A percentile compares a stretch with the other conserved stretches of the same genome.
phyloP scores from a whole-genome alignment of 2,329 filamentous ascomycete genomes.

The Cadophora sp. region DNA sequence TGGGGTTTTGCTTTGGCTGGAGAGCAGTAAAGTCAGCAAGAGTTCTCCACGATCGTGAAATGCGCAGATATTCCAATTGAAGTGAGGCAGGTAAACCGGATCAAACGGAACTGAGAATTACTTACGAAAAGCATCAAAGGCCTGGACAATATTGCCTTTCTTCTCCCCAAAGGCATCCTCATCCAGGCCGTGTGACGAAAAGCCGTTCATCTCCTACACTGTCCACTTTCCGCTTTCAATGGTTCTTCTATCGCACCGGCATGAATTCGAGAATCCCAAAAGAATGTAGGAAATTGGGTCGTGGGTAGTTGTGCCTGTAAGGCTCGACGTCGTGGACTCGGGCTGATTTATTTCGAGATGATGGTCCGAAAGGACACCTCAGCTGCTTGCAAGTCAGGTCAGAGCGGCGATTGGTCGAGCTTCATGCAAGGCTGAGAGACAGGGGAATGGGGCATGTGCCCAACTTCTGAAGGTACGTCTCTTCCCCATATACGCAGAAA shows the following conservation, averaged over 20 bases:
- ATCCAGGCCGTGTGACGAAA: slow-evolving; percentile 71
- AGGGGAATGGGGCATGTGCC: not conserved
- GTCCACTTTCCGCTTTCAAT: slow-evolving; percentile 13
- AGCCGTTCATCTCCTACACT: slow-evolving; percentile 70
- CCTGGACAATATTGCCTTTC: slow-evolving; percentile 72
- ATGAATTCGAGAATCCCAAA: slow-evolving; percentile 25
- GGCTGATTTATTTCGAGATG: slow-evolving; percentile 23
- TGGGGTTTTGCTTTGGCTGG: slow-evolving; percentile 94
- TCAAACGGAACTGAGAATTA: slow-evolving; percentile 36
- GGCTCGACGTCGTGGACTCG: slow-evolving; percentile 26
- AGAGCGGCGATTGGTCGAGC: slow-evolving; percentile 19
- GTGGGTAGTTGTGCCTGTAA: slow-evolving; percentile 27
- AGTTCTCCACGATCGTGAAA: not conserved
- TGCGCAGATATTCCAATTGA: slow-evolving; percentile 7
- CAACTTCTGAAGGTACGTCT: no score
- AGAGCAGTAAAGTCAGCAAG: slow-evolving; percentile 14
- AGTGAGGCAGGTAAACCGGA: not conserved
- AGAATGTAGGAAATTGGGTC: not conserved
- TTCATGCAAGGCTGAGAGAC: slow-evolving; percentile 32
- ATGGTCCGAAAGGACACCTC: slow-evolving; percentile 31
- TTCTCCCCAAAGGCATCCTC: slow-evolving; percentile 83
- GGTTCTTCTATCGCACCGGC: slow-evolving; percentile 17
- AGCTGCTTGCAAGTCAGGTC: slow-evolving; percentile 21
- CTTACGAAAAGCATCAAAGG: slow-evolving; percentile 97
- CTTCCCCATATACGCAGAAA: no score